A percentile compares a stretch with the other conserved stretches of the same genome.
Evolutionary conservation across 2,329 filamentous ascomycete species (phyloP).

Genomic region (Fusarium sp.): DNA sequence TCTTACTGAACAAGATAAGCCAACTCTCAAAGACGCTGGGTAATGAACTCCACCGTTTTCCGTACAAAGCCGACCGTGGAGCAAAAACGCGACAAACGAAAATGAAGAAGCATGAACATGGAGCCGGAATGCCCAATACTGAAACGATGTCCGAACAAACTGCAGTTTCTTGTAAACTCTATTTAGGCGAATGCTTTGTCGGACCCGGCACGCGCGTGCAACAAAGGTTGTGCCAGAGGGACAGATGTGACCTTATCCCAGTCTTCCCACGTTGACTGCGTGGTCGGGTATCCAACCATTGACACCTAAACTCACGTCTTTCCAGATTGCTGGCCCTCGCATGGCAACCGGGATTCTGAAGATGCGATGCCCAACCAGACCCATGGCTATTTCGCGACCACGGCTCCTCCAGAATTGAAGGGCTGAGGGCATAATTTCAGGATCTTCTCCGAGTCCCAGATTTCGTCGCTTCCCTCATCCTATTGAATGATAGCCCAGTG

Average conservation of each 20-base stretch:
- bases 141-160: neutral
- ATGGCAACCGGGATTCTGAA: neutral
- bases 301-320: neutral
- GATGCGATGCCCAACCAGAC: neutral
- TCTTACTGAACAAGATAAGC: neutral
- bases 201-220: neutral
- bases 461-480: neutral
- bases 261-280: neutral
- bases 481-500: neutral
- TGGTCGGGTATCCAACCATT: slow-evolving; percentile 2
- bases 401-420: too few species aligned
- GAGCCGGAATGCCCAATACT: neutral
- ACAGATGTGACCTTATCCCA: neutral
- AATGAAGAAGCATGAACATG: slow-evolving; percentile 1
- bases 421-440: neutral
- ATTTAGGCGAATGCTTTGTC: neutral
- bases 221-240: neutral
- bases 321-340: neutral
- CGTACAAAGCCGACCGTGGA: slow-evolving; percentile 9
- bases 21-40: neutral
- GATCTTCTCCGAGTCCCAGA: slow-evolving; percentile 6
- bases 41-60: slow-evolving; percentile 12
- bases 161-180: neutral
- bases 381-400: too few species aligned
- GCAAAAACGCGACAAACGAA: neutral